Base-by-base conservation (phyloP, 768 basidiomycete genomes). In the Trametes gibbosa region DNA sequence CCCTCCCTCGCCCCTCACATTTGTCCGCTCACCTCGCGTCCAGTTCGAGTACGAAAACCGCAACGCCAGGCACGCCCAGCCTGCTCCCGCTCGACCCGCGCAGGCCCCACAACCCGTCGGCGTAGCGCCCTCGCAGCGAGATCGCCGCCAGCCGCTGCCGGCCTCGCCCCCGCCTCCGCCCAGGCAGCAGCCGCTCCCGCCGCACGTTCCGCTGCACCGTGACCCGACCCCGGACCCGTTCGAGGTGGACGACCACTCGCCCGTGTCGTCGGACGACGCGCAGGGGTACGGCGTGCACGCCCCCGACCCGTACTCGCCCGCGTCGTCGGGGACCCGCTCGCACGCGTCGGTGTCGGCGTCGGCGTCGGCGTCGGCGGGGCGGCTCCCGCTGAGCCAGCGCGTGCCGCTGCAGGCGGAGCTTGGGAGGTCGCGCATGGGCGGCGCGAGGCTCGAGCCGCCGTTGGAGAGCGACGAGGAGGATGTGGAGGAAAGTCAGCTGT, bases 21-120 rank as follows among this genome's bases (percentile, higher is more conserved):
- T 12, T n/a, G n/a, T n/a, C 25, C 32, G 16, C 27, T 40, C 13
- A 48, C 47, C 27, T 4, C 45, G 34, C 37, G 29, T 25, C 29
- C 56, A 77, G 78, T 77, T 77, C 53, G 76, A 78, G 65, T 77
- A 77, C 50, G 76, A 78, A 48, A 70, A 59, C 50, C 68, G 32
- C 69, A 55, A 17, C 56, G 13, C 6, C 37, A 32, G 47, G 6
- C 46, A 24, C 19, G 16, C 51, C 21, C 42, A 55, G 42, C 42
- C 42, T 10, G 25, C 51, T 40, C 42, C 53, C 53, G 25, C 24
- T 13, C 66, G 65, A 29, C 23, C 62, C 13, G 53, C 55, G 16
- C 55, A 46, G 25, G 23, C 53, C 17, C 51, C 50, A 17, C 53
- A 52, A 19, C 60, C 51, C 39, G 43, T 34, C 42, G 21, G 24